phyloP scores from a whole-genome alignment of 2,329 filamentous ascomycete species.

The Fusarium sp. region DNA sequence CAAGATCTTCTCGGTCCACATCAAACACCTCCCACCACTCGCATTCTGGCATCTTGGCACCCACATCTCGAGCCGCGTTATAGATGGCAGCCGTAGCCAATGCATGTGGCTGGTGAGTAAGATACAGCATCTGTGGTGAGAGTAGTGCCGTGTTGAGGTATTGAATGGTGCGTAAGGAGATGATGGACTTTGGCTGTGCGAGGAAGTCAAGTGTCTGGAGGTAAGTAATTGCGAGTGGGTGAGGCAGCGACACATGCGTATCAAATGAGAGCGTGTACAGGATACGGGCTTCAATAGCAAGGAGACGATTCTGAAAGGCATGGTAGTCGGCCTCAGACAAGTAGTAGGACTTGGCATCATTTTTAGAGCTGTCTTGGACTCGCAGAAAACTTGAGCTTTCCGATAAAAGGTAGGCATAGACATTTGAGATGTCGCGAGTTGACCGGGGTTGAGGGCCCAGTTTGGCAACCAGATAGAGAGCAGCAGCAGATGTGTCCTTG shows the following conservation, averaged over 20 bases:
- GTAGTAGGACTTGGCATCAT: conserved; percentile 67
- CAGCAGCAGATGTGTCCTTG: conserved; percentile 82
- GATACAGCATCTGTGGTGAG: conserved; percentile 86
- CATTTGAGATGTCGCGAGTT: conserved; percentile 81
- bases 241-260: conserved; percentile 84
- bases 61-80: conserved; percentile 80
- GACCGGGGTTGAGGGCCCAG: conserved; percentile 79
- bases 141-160: conserved; percentile 88
- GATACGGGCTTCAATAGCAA: conserved; percentile 80
- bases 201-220: conserved; percentile 84
- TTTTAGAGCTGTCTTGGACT: conserved; percentile 45
- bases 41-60: conserved; percentile 79
- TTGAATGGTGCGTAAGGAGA: conserved; percentile 73
- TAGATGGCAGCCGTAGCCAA: conserved; percentile 92
- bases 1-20: conserved; percentile 91
- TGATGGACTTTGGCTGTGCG: conserved; percentile 54
- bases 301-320: conserved; percentile 68
- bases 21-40: conserved; percentile 99
- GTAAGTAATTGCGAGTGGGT: conserved; percentile 89
- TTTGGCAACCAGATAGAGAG: conserved; percentile 84
- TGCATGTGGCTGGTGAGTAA: conserved; percentile 89
- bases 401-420: conserved; percentile 83
- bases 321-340: conserved; percentile 79
- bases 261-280: conserved; percentile 82
- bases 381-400: conserved; percentile 64